Base-by-base conservation (phyloP, 2,329 filamentous ascomycete species). In the Curvularia sp. region DNA sequence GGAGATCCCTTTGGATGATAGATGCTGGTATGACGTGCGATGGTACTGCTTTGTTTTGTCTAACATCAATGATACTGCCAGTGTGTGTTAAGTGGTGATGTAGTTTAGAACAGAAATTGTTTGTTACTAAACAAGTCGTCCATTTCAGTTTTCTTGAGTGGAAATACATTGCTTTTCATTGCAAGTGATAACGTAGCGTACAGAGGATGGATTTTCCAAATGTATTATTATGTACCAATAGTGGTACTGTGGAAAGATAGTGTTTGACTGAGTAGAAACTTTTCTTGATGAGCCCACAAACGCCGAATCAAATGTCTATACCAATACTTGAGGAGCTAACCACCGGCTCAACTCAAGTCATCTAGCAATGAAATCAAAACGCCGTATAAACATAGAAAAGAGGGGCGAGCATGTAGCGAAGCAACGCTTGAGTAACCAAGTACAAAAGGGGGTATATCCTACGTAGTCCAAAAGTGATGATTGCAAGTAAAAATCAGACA, bases 361-460 rank as follows among this genome's bases (percentile, higher is more conserved):
- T 21, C 55, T 48, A 63, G 46, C 41, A 34, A 55, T 39, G 21
- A 34, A 42, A 30, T 28, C 38, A 36, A 50, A 63, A 60, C 56
- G 48, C 59, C 53, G 10, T 42, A 49, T 21, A 25, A 60, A 55
- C 43, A 59, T 36, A 9, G 51, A 28, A 34, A 55, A 56, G 47
- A 57, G 47, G 51, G 55, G 42, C 57, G 57, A 54, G 55, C 41
- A 28, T 43, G 27, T 25, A 50, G 46, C 38, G 46, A 58, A 53
- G 25, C 49, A 43, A 60, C 50, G 41, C 51, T 34, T 12, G 48
- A 19, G 10, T 23, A 27, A 43, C 25, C 39, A 58, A 41, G 27
- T 43, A 27, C 36, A 27, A 51, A 49, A 53, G 48, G 62, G 68
- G 68, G 68, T 70, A 71, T 71, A 70, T 71, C 67, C 66, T 70